Evolutionary conservation across 106 monocot species (phyloP).

Genomic region (Allium cepa): DNA sequence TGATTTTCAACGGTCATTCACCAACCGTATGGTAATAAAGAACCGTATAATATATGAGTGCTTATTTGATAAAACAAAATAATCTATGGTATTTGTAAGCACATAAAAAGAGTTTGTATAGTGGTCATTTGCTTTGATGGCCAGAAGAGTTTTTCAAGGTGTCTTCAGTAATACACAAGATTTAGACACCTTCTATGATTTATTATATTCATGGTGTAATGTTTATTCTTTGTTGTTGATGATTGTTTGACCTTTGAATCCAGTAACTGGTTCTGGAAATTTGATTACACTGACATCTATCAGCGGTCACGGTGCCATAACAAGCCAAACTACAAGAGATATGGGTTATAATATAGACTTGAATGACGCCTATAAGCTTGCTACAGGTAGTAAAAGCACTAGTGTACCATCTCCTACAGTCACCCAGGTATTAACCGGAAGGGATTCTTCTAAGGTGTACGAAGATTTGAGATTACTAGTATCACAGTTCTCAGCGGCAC

Average conservation of each 20-base stretch:
- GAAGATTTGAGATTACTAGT: conserved; percentile 5
- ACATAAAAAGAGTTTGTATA: too few relatives aligned
- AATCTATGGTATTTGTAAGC: too few relatives aligned
- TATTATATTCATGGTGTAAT: too few relatives aligned
- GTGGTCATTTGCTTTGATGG: too few relatives aligned
- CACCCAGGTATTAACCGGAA: not conserved
- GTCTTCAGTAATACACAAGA: too few relatives aligned
- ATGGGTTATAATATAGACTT: conserved; percentile 25
- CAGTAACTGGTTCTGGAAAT: conserved; percentile 1
- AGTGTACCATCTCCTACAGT: conserved; percentile 6
- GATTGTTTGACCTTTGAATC: not conserved
- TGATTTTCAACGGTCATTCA: too few relatives aligned
- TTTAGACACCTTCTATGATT: too few relatives aligned
- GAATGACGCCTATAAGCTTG: conserved; percentile 18
- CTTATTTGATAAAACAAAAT: too few relatives aligned
- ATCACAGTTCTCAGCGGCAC: conserved; percentile 4
- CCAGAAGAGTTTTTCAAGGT: too few relatives aligned
- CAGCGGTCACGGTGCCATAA: not conserved
- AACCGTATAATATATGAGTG: too few relatives aligned
- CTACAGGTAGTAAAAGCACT: conserved; percentile 15
- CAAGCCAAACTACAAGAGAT: conserved; percentile 3
- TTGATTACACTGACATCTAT: not conserved
- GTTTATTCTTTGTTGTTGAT: too few relatives aligned
- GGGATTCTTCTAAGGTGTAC: conserved; percentile 5
- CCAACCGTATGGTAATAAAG: too few relatives aligned